phyloP scores from a whole-genome alignment of 2,329 filamentous ascomycete genomes.

The Aspergillus hiratsukae region DNA sequence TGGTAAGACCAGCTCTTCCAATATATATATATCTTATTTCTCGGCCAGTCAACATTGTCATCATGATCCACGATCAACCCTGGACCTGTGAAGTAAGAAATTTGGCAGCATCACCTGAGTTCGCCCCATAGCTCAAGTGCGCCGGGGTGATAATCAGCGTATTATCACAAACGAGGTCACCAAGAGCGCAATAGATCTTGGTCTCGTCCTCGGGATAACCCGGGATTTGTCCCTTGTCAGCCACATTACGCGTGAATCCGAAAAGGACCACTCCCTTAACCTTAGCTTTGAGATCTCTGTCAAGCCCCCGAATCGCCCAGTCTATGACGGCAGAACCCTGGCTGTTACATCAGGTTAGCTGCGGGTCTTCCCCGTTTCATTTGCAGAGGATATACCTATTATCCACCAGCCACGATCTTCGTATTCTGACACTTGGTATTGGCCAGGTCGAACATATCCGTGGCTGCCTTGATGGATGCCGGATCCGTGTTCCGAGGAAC shows the following conservation, averaged over 20 bases:
- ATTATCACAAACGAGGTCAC: constrained; percentile 24
- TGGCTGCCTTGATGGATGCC: constrained; percentile 37
- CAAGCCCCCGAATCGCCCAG: constrained; percentile 35
- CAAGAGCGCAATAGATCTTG: constrained; percentile 21
- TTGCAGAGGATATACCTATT: constrained; percentile 30
- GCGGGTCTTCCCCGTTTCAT: background rate
- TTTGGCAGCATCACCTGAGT: constrained; percentile 13
- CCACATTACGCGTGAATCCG: constrained; percentile 39
- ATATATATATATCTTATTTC: background rate
- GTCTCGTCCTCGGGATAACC: constrained; percentile 17
- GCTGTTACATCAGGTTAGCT: constrained; percentile 17
- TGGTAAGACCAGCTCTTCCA: background rate
- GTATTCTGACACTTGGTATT: constrained; percentile 43
- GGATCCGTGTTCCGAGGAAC: constrained; percentile 36
- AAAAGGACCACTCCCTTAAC: constrained; percentile 42
- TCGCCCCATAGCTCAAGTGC: constrained; percentile 20
- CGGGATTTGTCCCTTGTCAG: constrained; percentile 31
- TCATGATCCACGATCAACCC: background rate
- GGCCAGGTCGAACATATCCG: constrained; percentile 38
- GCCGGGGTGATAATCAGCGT: constrained; percentile 19
- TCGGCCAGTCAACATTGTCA: background rate
- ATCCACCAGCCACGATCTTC: constrained; percentile 42
- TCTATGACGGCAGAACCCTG: constrained; percentile 46
- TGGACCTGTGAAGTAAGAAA: constrained; percentile 16
- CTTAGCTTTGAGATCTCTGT: constrained; percentile 16